Base-by-base conservation (phyloP, 768 basidiomycete genomes). In the Hydnum rufescens region DNA sequence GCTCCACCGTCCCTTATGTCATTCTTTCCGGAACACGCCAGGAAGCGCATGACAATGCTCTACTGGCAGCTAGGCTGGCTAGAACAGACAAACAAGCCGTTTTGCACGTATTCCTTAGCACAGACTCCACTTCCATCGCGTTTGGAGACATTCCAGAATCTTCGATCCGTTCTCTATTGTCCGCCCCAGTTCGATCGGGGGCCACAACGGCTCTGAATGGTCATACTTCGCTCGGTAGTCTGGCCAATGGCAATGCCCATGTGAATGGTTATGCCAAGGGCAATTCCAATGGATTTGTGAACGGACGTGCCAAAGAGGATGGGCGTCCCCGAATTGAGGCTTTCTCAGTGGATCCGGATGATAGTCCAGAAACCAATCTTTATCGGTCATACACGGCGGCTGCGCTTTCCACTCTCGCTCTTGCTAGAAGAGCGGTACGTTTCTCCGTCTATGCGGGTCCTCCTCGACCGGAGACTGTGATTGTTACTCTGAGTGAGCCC, bases 31-130 rank as follows among this genome's bases (percentile, higher is more conserved):
- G 75, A 32, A 76, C 74, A 1, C 63, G 76, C 2, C 82, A 88
- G 62, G 74, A 89, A 61, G 86, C 89, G 3, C 83, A 93, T 59
- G 86, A 92, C 61, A 80, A 96, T 64, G 83, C 88, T 23, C 67
- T 96, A 32, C 73, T 97, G 18, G 87, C 88, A 13, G 78, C 85
- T 49, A 75, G 80, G 42, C 66, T 96, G 49, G 86, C 93, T 0
- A 72, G 72, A 32, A 64, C 71, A 4, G 76, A 82, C 59, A 70
- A 70, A 52, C 81, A 76, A 58, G 78, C 80, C 3, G 85, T 93
- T n/a, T 69, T 95, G 25, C 93, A 96, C 62, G 78, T 74, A 13
- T 95, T 89, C 57, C 29, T 55, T 70, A 65, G 51, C 64, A 49
- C 19, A 51, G 5, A 54, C 39, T 26, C 51, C 42, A 8, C 51